phyloP scores from a whole-genome alignment of 148 eudicot species.

The Polygonum aviculare region DNA sequence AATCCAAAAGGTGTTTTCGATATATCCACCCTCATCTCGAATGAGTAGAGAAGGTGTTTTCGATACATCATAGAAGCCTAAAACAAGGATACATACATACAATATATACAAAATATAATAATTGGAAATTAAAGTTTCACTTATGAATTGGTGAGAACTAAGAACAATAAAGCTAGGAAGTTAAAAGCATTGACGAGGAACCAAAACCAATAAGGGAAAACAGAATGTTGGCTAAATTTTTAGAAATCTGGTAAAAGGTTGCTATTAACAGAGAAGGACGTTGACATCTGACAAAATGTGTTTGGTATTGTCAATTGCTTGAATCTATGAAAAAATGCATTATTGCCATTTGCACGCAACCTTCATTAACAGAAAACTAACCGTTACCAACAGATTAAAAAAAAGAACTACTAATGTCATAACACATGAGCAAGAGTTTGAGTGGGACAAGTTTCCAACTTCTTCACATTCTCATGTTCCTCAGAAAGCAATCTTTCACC shows the following conservation, averaged over 20 bases:
- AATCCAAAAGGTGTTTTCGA: too few species aligned
- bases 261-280: neutral
- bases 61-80: too few species aligned
- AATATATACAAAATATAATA: too few species aligned
- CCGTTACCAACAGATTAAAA: neutral
- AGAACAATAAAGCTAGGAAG: too few species aligned
- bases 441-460: constrained; percentile 8
- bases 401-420: too few species aligned
- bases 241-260: neutral
- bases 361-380: neutral
- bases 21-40: too few species aligned
- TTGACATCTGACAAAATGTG: neutral
- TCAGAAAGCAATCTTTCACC: neutral
- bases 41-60: too few species aligned
- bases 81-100: too few species aligned
- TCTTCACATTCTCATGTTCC: neutral
- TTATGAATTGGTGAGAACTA: neutral
- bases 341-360: neutral
- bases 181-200: neutral
- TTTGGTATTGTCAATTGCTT: neutral
- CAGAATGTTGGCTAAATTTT: neutral
- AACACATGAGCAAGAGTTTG: neutral
- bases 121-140: neutral
- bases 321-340: neutral
- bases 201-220: neutral